Base-by-base conservation (phyloP, 2,329 filamentous ascomycete species). In the Ilyonectria robusta region DNA sequence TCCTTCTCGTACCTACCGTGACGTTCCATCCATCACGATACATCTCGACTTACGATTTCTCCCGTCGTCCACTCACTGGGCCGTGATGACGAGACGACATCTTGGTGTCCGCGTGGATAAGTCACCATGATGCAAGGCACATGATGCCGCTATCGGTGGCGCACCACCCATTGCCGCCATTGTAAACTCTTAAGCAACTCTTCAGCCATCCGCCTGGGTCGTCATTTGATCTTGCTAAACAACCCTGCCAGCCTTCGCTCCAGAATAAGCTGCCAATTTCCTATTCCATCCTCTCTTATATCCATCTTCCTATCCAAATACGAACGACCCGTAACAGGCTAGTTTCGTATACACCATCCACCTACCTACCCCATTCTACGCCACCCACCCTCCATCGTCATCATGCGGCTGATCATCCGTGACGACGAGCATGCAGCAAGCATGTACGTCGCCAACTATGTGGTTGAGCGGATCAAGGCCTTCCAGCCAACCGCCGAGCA, bases 401-500 rank as follows among this genome's bases (percentile, higher is more conserved):
- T 74, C 75, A 96, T 94, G 93, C 91, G 93, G 84, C 89, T 96
- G 77, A 95, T 96, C 81, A 93, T 96, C 78, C 88, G 93, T 79
- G 91, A 95, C 79, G 87, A 94, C 76, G 86, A 91, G 73, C 81
- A 86, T 61, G 84, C 87, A 69, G 92, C 92, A 63, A 93, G 93
- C 76, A 85, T 86, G 74, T 94, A 95, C 80, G 92, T 95, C 72
- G 92, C 93, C 68, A 91, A 93, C 80, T 94, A 95, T 81, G 92
- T 96, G 75, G 89, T 95, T 81, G 91, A 93, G 75, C 91, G 93
- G 73, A 95, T 96, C 85, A 93, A 92, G 75, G 83, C 89, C 67
- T 96, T 94, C 81, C 87, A 87, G 55, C 93, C 94, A 42, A 93
- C 92, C 6, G 83, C 91, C 54, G 83, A 89, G 70, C 89, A 90